Evolutionary conservation across 495 filamentous ascomycete genomes (phyloP), one percentile per base, ranked within the genome.

Genomic region (Daldinia loculata): DNA sequence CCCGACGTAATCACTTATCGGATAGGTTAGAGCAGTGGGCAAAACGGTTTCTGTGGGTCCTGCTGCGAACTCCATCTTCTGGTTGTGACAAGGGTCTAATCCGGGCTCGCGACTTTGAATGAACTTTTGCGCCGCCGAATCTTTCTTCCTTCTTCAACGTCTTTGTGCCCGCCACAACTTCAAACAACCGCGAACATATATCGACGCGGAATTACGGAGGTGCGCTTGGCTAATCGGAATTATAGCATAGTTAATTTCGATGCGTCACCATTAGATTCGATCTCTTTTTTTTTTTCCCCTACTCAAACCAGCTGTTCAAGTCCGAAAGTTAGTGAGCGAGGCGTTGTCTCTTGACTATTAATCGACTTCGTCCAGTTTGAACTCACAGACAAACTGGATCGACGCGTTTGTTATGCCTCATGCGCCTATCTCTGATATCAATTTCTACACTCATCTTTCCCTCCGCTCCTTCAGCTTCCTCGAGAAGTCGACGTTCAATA

Each of bases 371-470:
- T 36, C 41, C n/a, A 27, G 36, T 63, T 17, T 67, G 17, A 66
- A 19, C 43, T 53, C 51, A 57, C 27, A 56, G 41, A 2, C 29
- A 66, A 51, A 51, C 19, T 48, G 39, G 17, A 59, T 63, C 41
- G 15, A 63, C 19, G 43, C 3, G 38, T 61, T 29, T 55, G 7
- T 24, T 32, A 39, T 59, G 11, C 45, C 48, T 27, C 53, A 64
- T 69, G 60, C 52, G 60, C 61, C 48, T n/a, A 41, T 30, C 45
- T 24, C 39, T 50, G 11, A 45, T 61, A 45, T 48, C n/a, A 51
- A 29, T 50, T 53, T 6, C 52, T 80, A 38, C 78, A 78, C 65
- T 86, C 83, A 6, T 69, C 71, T 61, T 82, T 80, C 63, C 82
- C 80, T 56, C 48, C 36, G 19, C 41, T 27, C 29, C 22, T 43